These are phyloP conservation scores for Breynia disticha DNA, from an alignment of 441 rosid species.

Conservation along the genomic window DNA sequence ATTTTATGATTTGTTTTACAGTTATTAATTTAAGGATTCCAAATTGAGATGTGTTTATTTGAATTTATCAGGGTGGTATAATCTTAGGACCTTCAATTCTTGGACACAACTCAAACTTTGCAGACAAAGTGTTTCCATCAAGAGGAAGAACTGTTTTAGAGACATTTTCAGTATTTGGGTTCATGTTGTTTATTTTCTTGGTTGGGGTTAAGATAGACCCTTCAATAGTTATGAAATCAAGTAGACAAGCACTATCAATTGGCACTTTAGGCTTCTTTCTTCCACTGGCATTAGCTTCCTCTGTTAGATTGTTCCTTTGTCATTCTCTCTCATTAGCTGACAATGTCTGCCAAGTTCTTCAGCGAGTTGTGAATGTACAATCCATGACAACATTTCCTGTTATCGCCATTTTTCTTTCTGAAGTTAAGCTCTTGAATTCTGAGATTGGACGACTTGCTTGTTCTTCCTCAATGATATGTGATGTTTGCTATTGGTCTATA, in stretches of 20 bases:
- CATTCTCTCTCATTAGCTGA: constrained; percentile 12
- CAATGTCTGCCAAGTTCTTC: constrained; percentile 6
- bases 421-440: constrained; percentile 18
- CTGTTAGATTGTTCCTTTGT: constrained; percentile 17
- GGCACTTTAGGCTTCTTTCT: neutral
- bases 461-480: no score
- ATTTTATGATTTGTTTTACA: neutral
- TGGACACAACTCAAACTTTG: neutral
- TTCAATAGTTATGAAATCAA: no score
- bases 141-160: constrained; percentile 38
- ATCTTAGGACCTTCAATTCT: constrained; percentile 13
- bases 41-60: no score
- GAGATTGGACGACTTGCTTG: constrained; percentile 17
- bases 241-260: no score
- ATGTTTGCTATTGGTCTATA: no score
- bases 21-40: neutral
- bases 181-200: constrained; percentile 41
- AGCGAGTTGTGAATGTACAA: neutral
- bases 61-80: constrained; percentile 18
- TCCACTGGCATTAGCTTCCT: constrained; percentile 30
- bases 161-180: constrained; percentile 46
- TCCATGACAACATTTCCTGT: constrained; percentile 21
- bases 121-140: constrained; percentile 11
- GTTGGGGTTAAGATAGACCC: constrained; percentile 31
- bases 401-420: constrained; percentile 12